These are phyloP conservation scores for Paratrimastix pyriformis DNA, from an alignment of 78 protist species.

Conservation along the genomic window DNA sequence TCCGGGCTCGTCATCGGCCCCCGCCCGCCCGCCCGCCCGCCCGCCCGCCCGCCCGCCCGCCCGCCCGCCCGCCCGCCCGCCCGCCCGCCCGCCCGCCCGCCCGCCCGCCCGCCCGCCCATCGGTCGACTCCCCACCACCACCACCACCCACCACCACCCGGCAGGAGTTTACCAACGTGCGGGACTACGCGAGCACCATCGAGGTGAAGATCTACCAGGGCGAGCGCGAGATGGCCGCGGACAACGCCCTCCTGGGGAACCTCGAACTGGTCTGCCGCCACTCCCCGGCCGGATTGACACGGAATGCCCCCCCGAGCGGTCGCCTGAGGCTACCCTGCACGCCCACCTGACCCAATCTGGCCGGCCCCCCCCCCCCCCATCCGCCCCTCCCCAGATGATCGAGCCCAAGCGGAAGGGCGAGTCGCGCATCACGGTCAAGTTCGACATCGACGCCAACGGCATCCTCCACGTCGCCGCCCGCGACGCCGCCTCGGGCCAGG, in stretches of 20 bases:
- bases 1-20: too few species aligned
- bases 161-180: conserved; percentile 22
- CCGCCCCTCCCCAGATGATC: background rate
- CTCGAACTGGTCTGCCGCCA: conserved; percentile 58
- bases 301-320: background rate
- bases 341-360: background rate
- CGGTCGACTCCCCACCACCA: too few species aligned
- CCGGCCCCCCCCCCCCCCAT: background rate
- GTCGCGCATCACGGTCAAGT: conserved; percentile 64
- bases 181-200: conserved; percentile 46
- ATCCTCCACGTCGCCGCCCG: conserved; percentile 79
- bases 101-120: too few species aligned
- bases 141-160: too few species aligned
- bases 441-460: conserved; percentile 86
- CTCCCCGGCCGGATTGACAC: background rate
- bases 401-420: background rate
- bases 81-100: too few species aligned
- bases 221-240: conserved; percentile 92
- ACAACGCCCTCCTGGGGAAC: conserved; percentile 87
- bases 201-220: conserved; percentile 97
- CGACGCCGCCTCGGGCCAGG: conserved; percentile 94
- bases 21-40: too few species aligned
- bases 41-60: background rate
- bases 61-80: background rate
- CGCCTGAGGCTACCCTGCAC: background rate